Evolutionary conservation across 108 stramenopile genomes (phyloP).

Genomic region (Cyclotella distinguenda): DNA sequence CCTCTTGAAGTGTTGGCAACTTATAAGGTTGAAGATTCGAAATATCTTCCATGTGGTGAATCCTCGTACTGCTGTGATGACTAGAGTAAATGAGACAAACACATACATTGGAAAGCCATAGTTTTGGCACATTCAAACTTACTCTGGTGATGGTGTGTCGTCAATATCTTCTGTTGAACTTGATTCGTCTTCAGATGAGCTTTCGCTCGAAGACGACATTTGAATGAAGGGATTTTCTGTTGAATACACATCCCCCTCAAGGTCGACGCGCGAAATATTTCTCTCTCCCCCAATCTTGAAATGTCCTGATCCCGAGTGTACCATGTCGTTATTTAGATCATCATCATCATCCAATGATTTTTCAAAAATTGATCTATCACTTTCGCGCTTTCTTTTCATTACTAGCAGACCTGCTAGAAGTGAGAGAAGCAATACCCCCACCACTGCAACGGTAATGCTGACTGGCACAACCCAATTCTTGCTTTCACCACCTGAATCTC

Average conservation of each 20-base stretch:
- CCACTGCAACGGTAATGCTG: not conserved
- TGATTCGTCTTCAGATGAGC: conserved; percentile 5
- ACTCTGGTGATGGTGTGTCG: not conserved
- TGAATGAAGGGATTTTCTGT: conserved; percentile 3
- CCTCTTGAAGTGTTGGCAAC: not conserved
- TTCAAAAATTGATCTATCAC: not conserved
- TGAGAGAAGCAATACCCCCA: not conserved
- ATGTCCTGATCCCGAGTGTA: too few relatives aligned
- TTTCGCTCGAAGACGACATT: not conserved
- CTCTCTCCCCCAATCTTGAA: not conserved
- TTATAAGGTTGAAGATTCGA: not conserved
- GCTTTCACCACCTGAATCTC: conserved; percentile 1
- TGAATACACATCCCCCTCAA: too few relatives aligned
- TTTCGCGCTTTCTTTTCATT: not conserved
- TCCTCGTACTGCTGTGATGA: not conserved
- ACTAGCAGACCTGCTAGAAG: conserved; percentile 1
- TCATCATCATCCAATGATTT: conserved; percentile 5
- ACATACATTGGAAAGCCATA: not conserved
- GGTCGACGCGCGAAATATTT: too few relatives aligned
- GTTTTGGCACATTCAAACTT: not conserved
- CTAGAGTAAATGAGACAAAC: not conserved
- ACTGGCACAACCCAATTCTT: conserved; percentile 15
- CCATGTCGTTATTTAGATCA: not conserved
- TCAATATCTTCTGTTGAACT: conserved; percentile 19
- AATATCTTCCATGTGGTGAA: not conserved